Evolutionary conservation across 306 rosid species (phyloP).

Genomic region (Prosopis cineraria): DNA sequence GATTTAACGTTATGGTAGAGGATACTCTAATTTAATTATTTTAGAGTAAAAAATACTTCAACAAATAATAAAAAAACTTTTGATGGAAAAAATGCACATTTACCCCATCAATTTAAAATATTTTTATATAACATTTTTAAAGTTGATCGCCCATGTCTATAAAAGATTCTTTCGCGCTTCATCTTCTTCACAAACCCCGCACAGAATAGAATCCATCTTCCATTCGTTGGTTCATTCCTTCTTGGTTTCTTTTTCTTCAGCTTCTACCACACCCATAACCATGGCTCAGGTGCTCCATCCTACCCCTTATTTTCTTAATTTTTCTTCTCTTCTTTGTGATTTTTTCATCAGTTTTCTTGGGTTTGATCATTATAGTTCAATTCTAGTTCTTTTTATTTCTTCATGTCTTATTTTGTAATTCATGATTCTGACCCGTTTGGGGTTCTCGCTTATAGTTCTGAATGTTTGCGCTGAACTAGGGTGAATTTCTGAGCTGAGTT

Average conservation of each 20-base stretch:
- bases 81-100: no score
- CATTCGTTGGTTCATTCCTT: background rate
- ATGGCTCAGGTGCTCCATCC: constrained; percentile 40
- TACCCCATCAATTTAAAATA: no score
- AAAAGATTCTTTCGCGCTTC: constrained; percentile 11
- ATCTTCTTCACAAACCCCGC: background rate
- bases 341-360: background rate
- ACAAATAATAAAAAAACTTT: no score
- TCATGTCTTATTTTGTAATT: background rate
- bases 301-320: background rate
- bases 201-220: background rate
- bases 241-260: background rate
- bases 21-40: no score
- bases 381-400: background rate
- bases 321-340: background rate
- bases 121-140: no score
- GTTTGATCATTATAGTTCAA: background rate
- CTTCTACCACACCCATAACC: constrained; percentile 3
- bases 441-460: background rate
- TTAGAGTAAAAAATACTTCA: no score
- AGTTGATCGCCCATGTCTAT: no score
- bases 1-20: no score
- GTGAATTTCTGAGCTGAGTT: constrained; percentile 7
- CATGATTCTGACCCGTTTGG: no score
- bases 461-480: constrained; percentile 4